Base-by-base conservation (phyloP, 495 filamentous ascomycete species). In the Penicillium chermesinum region DNA sequence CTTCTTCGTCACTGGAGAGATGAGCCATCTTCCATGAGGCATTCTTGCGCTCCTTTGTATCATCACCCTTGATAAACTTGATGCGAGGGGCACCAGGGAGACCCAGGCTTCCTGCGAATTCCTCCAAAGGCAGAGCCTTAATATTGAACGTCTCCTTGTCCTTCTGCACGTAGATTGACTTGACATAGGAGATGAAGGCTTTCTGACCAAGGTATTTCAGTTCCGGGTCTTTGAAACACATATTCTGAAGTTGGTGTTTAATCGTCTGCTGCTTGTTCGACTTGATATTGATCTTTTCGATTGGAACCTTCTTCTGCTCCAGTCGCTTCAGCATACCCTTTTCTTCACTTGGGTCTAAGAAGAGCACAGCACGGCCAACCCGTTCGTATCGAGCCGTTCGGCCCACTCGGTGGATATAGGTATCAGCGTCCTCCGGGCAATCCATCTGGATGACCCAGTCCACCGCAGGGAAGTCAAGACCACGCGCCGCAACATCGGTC, bases 371-470 rank as follows among this genome's bases (percentile, higher is more conserved):
- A 27, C 84, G 80, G 5, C 93, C 93, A 33, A 86, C 77, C 48
- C 84, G 85, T 52, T 96, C 87, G 63, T 89, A 96, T n/a, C 93
- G 81, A 2, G 93, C 93, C 18, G 93, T 99, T 13, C 93, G 82
- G 13, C 93, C 93, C 10, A 96, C 94, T 42, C 93, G 84, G 64
- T 98, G 93, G 52, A 98, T 98, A 52, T 98, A 98, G 0, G 93
- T 97, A 52, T 96, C 93, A 1, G 86, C 86, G 65, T 98, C 93
- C 66, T 98, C 93, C 0, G 93, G 93, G 50, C 89, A 95, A 63
- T 98, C 93, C 20, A 89, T 66, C 59, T 98, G 93, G 38, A 97
- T 84, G 8, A 98, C 93, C 90, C 93, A 98, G 63, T 97, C 93
- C 1, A 98, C 91, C 10, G 90, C 88, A 0, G 93, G 93, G 62